Evolutionary conservation across 2,329 filamentous ascomycete genomes (phyloP), one percentile per base, ranked within the genome.

Genomic region (Apiospora sp.): DNA sequence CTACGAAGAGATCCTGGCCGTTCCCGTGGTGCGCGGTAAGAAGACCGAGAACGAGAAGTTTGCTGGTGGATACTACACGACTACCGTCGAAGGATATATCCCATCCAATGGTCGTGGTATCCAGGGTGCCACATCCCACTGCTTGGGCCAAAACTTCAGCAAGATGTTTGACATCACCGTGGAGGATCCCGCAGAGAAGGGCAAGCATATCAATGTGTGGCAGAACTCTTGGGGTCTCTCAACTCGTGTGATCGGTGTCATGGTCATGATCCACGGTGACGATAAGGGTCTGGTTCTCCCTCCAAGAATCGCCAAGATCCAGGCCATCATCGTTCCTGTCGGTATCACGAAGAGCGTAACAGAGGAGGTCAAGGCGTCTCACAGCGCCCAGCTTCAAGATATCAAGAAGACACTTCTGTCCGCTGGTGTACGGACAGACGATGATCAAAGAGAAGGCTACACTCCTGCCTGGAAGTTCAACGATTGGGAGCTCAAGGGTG

Each of bases 41-140:
- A 99, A 99, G 90, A 99, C 97, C 0, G 95, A 97, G 82, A 98
- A 97, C 80, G 96, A 99, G 86, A 98, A 98, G 86, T 99, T 99
- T 78, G 95, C 96, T 12, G 96, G 96, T 82, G 95, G 95, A 76
- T 92, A 96, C 85, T 99, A 97, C 87, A 98, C 96, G 68, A 97
- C 96, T 73, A 99, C 96, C 1, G 93, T 97, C 68, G 96, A 99
- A 85, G 96, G 95, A 46, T 99, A 98, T 83, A 98, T 99, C 77
- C 95, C 96, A 48, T 92, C 94, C 74, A 98, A 97, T 76, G 96
- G 96, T 34, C 93, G 96, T 81, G 96, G 96, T 82, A 98, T 99
- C 74, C 96, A 99, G 85, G 96, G 95, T 76, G 96, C 92, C 71
- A 99, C 96, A 54, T 98, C 94, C 70, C 96, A 99, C 86, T 94